Evolutionary conservation across 2,329 filamentous ascomycete species (phyloP), one percentile per base, ranked within the genome.

Genomic region (Colletotrichum incanum): DNA sequence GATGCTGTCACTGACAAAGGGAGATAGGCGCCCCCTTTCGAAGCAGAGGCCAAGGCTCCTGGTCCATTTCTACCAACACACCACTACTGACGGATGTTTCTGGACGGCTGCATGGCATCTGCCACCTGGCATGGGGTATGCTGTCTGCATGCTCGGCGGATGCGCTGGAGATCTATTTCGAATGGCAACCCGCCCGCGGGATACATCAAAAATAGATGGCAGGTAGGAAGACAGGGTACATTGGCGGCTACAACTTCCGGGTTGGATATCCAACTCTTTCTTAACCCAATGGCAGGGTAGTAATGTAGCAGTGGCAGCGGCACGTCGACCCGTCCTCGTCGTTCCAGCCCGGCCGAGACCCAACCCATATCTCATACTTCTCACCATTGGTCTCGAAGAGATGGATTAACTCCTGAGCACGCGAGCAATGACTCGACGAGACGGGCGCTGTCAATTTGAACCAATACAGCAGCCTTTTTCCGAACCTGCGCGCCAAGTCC

Each of bases 201-300:
- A 23, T 16, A 20, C n/a, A 41, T 58, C n/a, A 41, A n/a, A 39
- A 7, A 16, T 14, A 20, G 37, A 58, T 37, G n/a, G n/a, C 8
- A 28, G 14, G 12, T 14, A 41, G 26, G n/a, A 18, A 9, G 12
- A 58, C 54, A 16, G n/a, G n/a, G 6, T 11, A 39, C 14, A 16
- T 39, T n/a, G 55, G 37, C 55, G 55, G 55, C 16, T 58, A 26
- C 55, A 41, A 58, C 55, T 58, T 58, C 37, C 55, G 12, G 14
- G 23, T 58, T 20, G 14, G 55, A 23, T n/a, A 18, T 28, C 7
- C 23, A 23, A 41, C n/a, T 8, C 14, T 6, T 41, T 26, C 23
- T 41, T 14, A 18, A 28, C 5, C 50, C 50, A 52, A 52, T 31
- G 3, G 16, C 50, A 18, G 20, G 50, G 50, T 9, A 9, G 12